Percentiles rank a stretch among this genome's conserved stretches.
Conservation (phyloP, 2,329 filamentous ascomycete genomes). For the Ophiostoma perfectum region DNA sequence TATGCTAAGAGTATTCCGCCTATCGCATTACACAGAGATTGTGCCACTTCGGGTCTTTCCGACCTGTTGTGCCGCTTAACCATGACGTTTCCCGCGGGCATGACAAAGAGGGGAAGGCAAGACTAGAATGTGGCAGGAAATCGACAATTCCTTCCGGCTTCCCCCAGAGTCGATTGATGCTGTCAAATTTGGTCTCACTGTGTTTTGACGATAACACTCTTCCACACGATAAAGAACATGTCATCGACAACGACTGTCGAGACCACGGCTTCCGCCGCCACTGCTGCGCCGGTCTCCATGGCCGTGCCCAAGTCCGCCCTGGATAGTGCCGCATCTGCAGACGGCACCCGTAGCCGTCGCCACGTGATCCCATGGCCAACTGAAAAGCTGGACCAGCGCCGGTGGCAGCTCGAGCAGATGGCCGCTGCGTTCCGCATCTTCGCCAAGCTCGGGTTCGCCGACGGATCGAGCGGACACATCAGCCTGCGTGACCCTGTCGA, state of each 20-base stretch:
- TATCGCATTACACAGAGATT: slow-evolving; percentile 3
- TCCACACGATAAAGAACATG: not conserved
- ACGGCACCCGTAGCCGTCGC: not conserved
- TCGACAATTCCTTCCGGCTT: not conserved
- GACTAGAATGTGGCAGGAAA: not conserved
- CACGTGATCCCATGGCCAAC: slow-evolving; percentile 12
- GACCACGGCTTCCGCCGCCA: not conserved
- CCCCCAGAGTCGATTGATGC: not conserved
- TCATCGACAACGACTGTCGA: not conserved
- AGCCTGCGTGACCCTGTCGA: slow-evolving; percentile 54
- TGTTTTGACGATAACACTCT: not conserved
- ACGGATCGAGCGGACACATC: slow-evolving; percentile 60
- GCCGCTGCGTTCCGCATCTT: slow-evolving; percentile 57
- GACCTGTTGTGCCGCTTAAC: not conserved
- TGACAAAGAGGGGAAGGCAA: not conserved
- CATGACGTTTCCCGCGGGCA: not conserved
- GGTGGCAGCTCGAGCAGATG: slow-evolving; percentile 40
- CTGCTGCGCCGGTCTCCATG: not conserved
- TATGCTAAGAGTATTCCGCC: not conserved
- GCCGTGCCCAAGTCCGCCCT: slow-evolving; percentile 1
- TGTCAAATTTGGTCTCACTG: not conserved
- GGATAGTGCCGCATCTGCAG: not conserved
- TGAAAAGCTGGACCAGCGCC: not conserved
- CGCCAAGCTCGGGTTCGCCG: slow-evolving; percentile 53
- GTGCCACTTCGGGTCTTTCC: slow-evolving; percentile 12